phyloP scores from a whole-genome alignment of 805 yeast species.

The Yarrowia sp. region DNA sequence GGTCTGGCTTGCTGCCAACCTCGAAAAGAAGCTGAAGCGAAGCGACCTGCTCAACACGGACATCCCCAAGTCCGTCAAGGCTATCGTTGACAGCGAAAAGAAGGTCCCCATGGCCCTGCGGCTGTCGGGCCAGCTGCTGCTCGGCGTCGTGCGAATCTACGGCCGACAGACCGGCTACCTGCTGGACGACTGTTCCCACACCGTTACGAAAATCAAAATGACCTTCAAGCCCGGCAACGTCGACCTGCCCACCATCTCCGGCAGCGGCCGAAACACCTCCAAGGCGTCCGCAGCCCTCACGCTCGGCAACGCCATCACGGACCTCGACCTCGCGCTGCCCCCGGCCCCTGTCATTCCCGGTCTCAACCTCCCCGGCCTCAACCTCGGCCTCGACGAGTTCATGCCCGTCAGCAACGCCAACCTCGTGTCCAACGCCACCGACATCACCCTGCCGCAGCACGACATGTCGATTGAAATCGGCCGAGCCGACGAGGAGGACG shows the following conservation, averaged over 20 bases:
- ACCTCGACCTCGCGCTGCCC: constrained; percentile 51
- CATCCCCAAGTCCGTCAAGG: constrained; percentile 61
- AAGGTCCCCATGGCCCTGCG: constrained; percentile 68
- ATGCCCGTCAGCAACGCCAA: constrained; percentile 2
- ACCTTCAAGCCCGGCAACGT: constrained; percentile 43
- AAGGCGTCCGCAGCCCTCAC: constrained; percentile 44
- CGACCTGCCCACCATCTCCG: constrained; percentile 42
- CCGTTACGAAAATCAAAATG: constrained; percentile 64
- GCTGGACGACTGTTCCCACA: constrained; percentile 78
- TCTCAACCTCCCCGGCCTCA: background rate
- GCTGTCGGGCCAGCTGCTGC: constrained; percentile 77
- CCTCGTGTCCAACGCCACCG: constrained; percentile 14
- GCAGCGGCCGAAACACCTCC: background rate
- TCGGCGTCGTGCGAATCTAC: constrained; percentile 84
- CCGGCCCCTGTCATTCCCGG: constrained; percentile 13
- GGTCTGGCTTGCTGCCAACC: constrained; percentile 89
- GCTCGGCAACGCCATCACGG: constrained; percentile 75
- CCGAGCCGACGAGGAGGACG: constrained; percentile 31
- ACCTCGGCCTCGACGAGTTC: constrained; percentile 11
- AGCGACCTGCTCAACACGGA: constrained; percentile 70
- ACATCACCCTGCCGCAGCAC: constrained; percentile 25
- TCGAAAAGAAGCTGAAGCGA: constrained; percentile 72
- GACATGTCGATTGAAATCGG: constrained; percentile 24
- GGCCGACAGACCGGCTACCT: constrained; percentile 79
- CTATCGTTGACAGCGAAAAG: constrained; percentile 50